Evolutionary conservation across 1,139 yeast genomes (phyloP), one percentile per base, ranked within the genome.

Genomic region (Blastobotrys malaysiensis): DNA sequence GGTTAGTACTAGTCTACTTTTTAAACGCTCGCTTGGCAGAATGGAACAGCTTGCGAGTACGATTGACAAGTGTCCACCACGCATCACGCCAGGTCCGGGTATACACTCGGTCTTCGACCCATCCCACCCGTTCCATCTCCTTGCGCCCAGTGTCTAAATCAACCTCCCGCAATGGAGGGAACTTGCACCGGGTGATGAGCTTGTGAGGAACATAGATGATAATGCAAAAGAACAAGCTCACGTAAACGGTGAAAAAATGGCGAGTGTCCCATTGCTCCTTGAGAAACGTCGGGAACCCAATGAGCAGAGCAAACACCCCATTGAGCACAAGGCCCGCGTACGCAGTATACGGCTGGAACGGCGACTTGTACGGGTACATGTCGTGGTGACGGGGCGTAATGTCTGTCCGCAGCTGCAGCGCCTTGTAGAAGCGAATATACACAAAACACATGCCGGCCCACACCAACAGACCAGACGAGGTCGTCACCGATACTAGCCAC

Each of bases 361-460:
- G 88, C 2, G 95, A 83, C 64, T 80, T 77, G 67, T 83, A 86
- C 0, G 95, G 95, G 66, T 86, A 88, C 36, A 63, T 64, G 46
- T 62, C 66, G 9, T 51, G 24, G 48, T 61, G 60, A 48, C 65
- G 61, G 14, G 65, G 60, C 16, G 66, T 60, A 3, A 49, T 47
- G 50, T 67, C 67, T 13, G 60, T 53, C 18, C 95, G 72, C 52
- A 79, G 69, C 60, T 81, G 76, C 57, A 88, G 71, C 0, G 91
- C 96, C 61, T 78, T 78, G 68, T 79, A 84, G 63, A 87, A 88
- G 53, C 96, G 71, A 31, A 87, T 70, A 64, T 78, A 88, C 1
- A 93, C 79, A 16, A 87, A 68, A 61, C 89, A 83, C 86, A 88
- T 85, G 4, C 91, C 88, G 55, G 84, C 80, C 96, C 96, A 88